Percentiles rank a stretch among this genome's conserved stretches.
Conservation (phyloP, 2,329 filamentous ascomycete genomes). For the Fusarium sp. region DNA sequence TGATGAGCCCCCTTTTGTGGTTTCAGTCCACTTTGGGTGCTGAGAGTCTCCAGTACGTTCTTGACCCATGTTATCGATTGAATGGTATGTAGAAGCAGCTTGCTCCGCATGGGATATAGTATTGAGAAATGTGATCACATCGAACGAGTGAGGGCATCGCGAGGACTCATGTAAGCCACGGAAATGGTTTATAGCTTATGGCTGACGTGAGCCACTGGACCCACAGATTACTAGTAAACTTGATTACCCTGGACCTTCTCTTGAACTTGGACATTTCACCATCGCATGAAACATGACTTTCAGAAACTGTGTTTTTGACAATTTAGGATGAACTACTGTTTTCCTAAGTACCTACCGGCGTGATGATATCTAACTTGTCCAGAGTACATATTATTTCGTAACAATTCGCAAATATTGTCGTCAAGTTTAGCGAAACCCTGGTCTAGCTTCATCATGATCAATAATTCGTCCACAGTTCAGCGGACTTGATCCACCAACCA, state of each 20-base stretch:
- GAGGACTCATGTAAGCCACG: conserved; percentile 29
- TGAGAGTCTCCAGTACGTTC: not conserved
- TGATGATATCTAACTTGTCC: not conserved
- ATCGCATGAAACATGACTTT: too few species aligned
- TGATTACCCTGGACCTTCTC: not conserved
- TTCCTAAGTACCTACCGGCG: not conserved
- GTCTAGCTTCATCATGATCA: not conserved
- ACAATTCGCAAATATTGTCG: conserved; percentile 14
- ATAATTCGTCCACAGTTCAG: not conserved
- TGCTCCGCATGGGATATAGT: not conserved
- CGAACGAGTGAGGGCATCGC: conserved; percentile 4
- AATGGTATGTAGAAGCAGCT: not conserved
- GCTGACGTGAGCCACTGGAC: conserved; percentile 42
- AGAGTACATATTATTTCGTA: not conserved
- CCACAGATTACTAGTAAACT: not conserved
- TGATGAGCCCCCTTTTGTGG: not conserved
- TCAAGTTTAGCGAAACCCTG: not conserved
- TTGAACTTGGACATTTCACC: not conserved
- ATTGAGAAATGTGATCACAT: not conserved
- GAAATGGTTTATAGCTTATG: conserved; percentile 29
- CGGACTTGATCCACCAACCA: conserved; percentile 12
- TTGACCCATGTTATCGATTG: conserved; percentile 22
- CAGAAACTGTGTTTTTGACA: too few species aligned
- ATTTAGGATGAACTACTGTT: not conserved
- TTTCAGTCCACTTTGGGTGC: not conserved